Evolutionary conservation across 495 filamentous ascomycete species (phyloP).

Genomic region (Penicillium maclennaniae): DNA sequence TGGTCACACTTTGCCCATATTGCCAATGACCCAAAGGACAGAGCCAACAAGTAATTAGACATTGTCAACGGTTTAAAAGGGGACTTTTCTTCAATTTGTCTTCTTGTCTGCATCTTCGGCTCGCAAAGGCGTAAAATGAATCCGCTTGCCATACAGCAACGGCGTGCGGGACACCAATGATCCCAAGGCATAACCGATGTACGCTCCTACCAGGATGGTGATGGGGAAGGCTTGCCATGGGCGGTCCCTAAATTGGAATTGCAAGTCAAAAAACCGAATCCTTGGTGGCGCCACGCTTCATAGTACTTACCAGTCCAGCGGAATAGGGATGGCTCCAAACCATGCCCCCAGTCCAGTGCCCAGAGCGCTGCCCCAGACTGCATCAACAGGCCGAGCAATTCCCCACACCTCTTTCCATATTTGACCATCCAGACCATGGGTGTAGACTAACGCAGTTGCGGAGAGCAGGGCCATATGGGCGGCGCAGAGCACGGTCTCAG

Average conservation of each 20-base stretch:
- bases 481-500: slow-evolving; percentile 73
- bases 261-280: slow-evolving; percentile 7
- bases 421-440: slow-evolving; percentile 68
- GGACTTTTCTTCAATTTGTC: slow-evolving; percentile 13
- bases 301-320: slow-evolving; percentile 76
- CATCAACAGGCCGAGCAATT: slow-evolving; percentile 38
- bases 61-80: background rate
- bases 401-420: slow-evolving; percentile 71
- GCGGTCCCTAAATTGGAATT: slow-evolving; percentile 54
- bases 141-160: slow-evolving; percentile 57
- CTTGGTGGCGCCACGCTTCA: slow-evolving; percentile 3
- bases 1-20: background rate
- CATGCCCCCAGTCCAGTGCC: slow-evolving; percentile 55
- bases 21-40: background rate
- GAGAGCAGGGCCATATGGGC: slow-evolving; percentile 76
- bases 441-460: slow-evolving; percentile 72
- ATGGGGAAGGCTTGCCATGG: slow-evolving; percentile 99
- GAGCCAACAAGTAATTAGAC: background rate
- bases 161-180: slow-evolving; percentile 54
- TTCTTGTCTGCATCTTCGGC: slow-evolving; percentile 26
- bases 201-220: slow-evolving; percentile 73
- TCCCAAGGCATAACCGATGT: slow-evolving; percentile 62
- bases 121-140: slow-evolving; percentile 49
- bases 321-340: slow-evolving; percentile 80
- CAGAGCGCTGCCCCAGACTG: slow-evolving; percentile 40